Base-by-base conservation (phyloP, 2,329 filamentous ascomycete species). In the Cladophialophora immunda region DNA sequence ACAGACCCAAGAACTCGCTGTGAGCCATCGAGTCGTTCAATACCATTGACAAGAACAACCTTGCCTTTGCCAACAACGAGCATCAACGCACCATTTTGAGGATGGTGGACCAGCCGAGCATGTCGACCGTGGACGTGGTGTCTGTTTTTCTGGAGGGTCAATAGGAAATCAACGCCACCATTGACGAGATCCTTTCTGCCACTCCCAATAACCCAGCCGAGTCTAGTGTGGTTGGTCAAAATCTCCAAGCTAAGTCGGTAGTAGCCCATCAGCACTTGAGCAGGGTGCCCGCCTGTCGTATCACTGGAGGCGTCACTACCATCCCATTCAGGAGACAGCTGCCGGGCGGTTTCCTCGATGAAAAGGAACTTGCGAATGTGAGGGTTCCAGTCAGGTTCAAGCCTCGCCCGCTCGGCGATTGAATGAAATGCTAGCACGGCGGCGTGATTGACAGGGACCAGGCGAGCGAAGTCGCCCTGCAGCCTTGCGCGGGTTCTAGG, bases 361-460 rank as follows among this genome's bases (percentile, higher is more conserved):
- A 50, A 62, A 13, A 66, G 63, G 32, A 50, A 66, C 34, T 56
- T 58, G 4, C 53, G 52, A 25, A 58, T 60, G 53, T 66, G 64
- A 50, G 64, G 59, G 38, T 66, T 62, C 64, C 64, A 66, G 11
- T 54, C 64, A 9, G 59, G 58, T 9, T 66, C 64, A 41, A 66
- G 58, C 19, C 59, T 47, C 25, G 41, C 30, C n/a, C 58, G 58
- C 50, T 66, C 58, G 22, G 58, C 64, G 22, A 64, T 59, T 8
- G 54, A 58, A 59, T 64, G 62, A 25, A 66, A 66, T 8, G 64
- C 64, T 19, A 66, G 59, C 5, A 58, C 58, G n/a, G 64, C 64
- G n/a, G 62, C 41, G 22, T 56, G 58, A 45, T 66, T 66, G 30
- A 63, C 59, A 22, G 64, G 64, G 19, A 66, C 54, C n/a, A 66